Base-by-base conservation (phyloP, 2,329 filamentous ascomycete species). In the Paraphoma sp. region DNA sequence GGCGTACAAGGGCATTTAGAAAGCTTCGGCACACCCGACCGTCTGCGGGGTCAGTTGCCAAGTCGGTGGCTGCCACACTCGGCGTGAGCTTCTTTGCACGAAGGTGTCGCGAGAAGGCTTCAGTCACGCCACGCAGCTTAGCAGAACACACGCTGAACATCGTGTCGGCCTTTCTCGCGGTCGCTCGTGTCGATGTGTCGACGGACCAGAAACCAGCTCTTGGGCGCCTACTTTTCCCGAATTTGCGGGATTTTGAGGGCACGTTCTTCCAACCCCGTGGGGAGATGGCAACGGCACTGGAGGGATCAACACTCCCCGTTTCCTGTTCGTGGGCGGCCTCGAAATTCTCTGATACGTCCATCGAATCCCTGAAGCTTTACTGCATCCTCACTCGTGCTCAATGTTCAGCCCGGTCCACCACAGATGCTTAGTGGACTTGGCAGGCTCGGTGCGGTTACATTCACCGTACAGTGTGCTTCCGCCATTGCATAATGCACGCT, bases 401-500 rank as follows among this genome's bases (percentile, higher is more conserved):
- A 52, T 45, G 31, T 51, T 54, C 23, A 53, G 55, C 45, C 48
- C 46, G 54, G 56, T 45, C 53, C 55, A 59, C 64, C 33, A 51
- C 46, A 52, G 55, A 67, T 68, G 65, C 69, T 72, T 70, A 60
- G 65, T 53, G 51, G 23, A 14, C 71, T 71, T 72, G 66, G 64
- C 71, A 51, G 41, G 28, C 60, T 50, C 30, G 47, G 58, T 50
- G 54, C 53, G 62, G 69, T 69, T 70, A 64, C 70, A 70, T 66
- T 49, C 41, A 48, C 16, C 36, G 45, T 64, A 63, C 65, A 61
- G 43, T 54, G 45, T 51, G 57, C 60, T 60, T 57, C 56, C 68
- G 59, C 58, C 63, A 57, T 59, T 63, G 48, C 56, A 65, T 62
- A 60, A 56, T 60, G 61, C 53, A 60, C 42, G 23, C 71, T 74